Conservation (phyloP, 805 yeast species). For the Starmera dryadoides region DNA sequence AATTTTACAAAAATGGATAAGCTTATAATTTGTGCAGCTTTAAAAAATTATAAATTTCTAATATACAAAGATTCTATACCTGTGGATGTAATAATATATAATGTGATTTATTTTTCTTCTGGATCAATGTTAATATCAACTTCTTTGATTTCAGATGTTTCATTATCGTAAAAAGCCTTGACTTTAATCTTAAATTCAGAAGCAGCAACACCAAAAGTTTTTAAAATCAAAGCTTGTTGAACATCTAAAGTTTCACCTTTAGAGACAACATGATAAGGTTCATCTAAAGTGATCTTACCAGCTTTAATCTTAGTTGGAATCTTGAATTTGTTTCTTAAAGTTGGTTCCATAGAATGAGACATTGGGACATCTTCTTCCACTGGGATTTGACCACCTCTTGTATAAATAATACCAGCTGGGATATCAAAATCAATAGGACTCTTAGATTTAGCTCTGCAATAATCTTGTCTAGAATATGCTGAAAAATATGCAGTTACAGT, state of each 20-base stretch:
- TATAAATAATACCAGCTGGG: slow-evolving; percentile 87
- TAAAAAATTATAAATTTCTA: not conserved
- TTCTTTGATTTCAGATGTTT: slow-evolving; percentile 27
- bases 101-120: slow-evolving; percentile 7
- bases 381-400: slow-evolving; percentile 92
- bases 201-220: slow-evolving; percentile 93
- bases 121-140: slow-evolving; percentile 28
- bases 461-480: slow-evolving; percentile 73
- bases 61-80: not conserved
- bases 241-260: slow-evolving; percentile 80
- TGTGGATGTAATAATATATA: not conserved
- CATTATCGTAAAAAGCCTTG: slow-evolving; percentile 72
- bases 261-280: slow-evolving; percentile 73
- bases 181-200: slow-evolving; percentile 81
- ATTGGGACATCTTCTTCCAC: slow-evolving; percentile 92
- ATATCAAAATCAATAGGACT: slow-evolving; percentile 79
- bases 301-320: slow-evolving; percentile 85
- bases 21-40: not conserved
- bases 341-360: slow-evolving; percentile 93
- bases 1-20: not conserved
- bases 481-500: slow-evolving; percentile 87
- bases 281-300: slow-evolving; percentile 77
- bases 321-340: slow-evolving; percentile 81
- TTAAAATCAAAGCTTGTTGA: slow-evolving; percentile 83
- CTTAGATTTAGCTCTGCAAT: slow-evolving; percentile 80